Evolutionary conservation across 2,329 filamentous ascomycete genomes (phyloP), one percentile per base, ranked within the genome.

Genomic region (Pezicula rhizophila): DNA sequence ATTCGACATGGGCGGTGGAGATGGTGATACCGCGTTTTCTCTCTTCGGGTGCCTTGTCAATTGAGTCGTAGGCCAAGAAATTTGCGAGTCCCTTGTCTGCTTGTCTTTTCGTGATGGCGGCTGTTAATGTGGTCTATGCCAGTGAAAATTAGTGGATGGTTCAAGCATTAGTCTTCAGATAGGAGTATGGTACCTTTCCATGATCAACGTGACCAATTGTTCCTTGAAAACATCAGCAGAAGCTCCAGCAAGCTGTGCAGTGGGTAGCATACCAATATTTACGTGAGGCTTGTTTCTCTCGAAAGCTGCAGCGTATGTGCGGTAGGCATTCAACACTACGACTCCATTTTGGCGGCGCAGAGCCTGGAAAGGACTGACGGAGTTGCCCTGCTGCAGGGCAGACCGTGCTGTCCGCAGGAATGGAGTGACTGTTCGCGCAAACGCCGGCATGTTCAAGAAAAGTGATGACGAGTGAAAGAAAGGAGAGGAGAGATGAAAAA

Each of bases 21-120:
- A 99, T 99, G 69, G 93, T 99, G 75, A 99, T 99, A 85, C 93
- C 93, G 82, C 93, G 92, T 82, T 97, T 97, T 68, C 93, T 87
- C 82, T 99, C 93, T 75, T 99, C 93, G 58, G 93, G 93, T 48
- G 93, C 93, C 78, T 97, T 99, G 78, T 99, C 93, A 69, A 99
- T 99, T 66, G 93, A 77, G 68, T 89, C 90, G 79, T 99, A 99
- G 49, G 97, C 93, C 68, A 97, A 85, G 78, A 93, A 99, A 75
- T 75, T 90, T 68, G 93, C 93, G 63, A 89, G 77, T 56, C 93
- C 92, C 78, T 96, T 96, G 67, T 92, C 87, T 61, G 93, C 83
- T 73, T 97, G 93, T 69, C 92, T 82, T 79, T 99, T 99, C 66
- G 93, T 99, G 76, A 99, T 99, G 67, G 93, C 93, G 57, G 93